A percentile compares a stretch with the other conserved stretches of the same genome.
These are phyloP conservation scores for Phytophthora hybrid DNA, from an alignment of 352 stramenopile genomes.

Conservation along the genomic window DNA sequence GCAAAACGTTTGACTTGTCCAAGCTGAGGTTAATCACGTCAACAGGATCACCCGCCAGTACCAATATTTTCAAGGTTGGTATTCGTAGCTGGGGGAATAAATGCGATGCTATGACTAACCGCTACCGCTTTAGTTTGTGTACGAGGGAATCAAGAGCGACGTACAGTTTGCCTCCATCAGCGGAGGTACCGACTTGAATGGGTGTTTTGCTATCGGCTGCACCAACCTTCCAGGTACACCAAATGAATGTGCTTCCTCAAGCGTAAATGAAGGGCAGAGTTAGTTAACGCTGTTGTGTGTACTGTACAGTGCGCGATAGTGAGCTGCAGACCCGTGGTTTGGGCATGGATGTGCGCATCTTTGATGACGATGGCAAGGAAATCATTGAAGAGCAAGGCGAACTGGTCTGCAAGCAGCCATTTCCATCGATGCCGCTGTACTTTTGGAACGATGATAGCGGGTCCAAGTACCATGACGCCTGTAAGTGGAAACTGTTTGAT, in stretches of 20 bases:
- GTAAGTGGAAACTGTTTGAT: slow-evolving; percentile 43
- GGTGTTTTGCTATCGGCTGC: slow-evolving; percentile 80
- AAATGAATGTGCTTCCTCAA: neutral
- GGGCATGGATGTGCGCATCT: slow-evolving; percentile 83
- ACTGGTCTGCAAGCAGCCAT: slow-evolving; percentile 78
- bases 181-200: slow-evolving; percentile 86
- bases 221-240: slow-evolving; percentile 71
- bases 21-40: slow-evolving; percentile 75
- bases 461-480: slow-evolving; percentile 81
- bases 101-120: neutral
- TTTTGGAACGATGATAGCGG: slow-evolving; percentile 84
- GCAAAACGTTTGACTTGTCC: slow-evolving; percentile 71
- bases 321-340: slow-evolving; percentile 85
- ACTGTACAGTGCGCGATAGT: slow-evolving; percentile 63
- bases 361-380: slow-evolving; percentile 64
- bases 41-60: slow-evolving; percentile 77
- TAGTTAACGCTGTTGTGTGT: neutral
- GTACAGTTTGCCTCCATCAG: slow-evolving; percentile 87
- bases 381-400: slow-evolving; percentile 63
- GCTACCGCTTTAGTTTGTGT: slow-evolving; percentile 58
- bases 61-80: slow-evolving; percentile 76
- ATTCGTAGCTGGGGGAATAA: neutral
- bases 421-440: slow-evolving; percentile 85
- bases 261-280: neutral
- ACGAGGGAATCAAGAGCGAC: slow-evolving; percentile 75